phyloP scores from a whole-genome alignment of 2,329 filamentous ascomycete genomes.

The Beauveria sp. region DNA sequence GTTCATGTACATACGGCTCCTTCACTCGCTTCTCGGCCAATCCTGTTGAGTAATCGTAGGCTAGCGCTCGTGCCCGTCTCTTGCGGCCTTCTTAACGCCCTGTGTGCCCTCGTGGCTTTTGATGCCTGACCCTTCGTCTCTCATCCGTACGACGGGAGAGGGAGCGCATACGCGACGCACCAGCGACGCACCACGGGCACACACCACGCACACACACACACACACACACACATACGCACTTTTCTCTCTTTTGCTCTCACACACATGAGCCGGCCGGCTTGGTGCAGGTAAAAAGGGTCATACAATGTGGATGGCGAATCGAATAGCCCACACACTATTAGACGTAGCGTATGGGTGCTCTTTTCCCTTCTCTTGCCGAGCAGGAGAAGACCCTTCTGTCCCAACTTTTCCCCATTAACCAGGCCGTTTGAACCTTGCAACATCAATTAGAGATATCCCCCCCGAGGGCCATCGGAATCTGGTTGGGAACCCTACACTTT shows the following conservation, averaged over 20 bases:
- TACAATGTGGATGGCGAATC: constrained; percentile 6
- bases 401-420: background rate
- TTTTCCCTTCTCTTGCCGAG: background rate
- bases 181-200: background rate
- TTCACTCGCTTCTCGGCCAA: background rate
- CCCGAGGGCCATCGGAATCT: background rate
- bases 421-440: background rate
- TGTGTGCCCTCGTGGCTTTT: background rate
- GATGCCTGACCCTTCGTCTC: background rate
- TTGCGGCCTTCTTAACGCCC: background rate
- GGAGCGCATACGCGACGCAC: background rate
- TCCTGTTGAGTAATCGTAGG: constrained; percentile 5
- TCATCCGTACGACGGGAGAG: background rate
- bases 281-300: constrained; percentile 1
- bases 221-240: background rate
- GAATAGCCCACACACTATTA: background rate
- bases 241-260: background rate
- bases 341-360: background rate
- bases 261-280: background rate
- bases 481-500: background rate
- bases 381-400: background rate
- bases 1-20: background rate
- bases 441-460: background rate
- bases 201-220: background rate
- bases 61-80: background rate